Evolutionary conservation across 148 eudicot species (phyloP), one percentile per base, ranked within the genome.

Genomic region (Silene uniflora): DNA sequence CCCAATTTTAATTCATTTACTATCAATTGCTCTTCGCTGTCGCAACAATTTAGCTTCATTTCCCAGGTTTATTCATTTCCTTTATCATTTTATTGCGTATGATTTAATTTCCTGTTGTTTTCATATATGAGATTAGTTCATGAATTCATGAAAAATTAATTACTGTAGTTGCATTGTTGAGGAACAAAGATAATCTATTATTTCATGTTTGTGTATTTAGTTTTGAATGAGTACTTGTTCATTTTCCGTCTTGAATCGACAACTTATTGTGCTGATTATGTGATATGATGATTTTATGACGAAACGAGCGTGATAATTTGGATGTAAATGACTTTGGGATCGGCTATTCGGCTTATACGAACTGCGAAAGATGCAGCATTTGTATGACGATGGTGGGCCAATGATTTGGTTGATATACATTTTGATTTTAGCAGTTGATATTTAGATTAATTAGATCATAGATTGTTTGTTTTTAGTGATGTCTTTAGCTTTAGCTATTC

Each of bases 1-100:
- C 29, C 67, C 17, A 16, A 32, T 79, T 74, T 69, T 75, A 13
- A 75, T 79, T 71, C 75, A 42, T 5, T 54, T 67, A 25, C 67
- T 62, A 18, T 24, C 83, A 12, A 65, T 72, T 14, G 54, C 62
- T 39, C 18, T 29, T 64, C 76, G 71, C 66, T 56, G 58, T 71
- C 79, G 75, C 66, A 42, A 35, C n/a, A 52, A 16, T 35, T 27
- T 70, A 17, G 5, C 9, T 5, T 72, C 73, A 63, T 21, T 81
- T 72, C 69, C 73, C 67, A 81, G 79, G 83, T 76, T 27, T 14
- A 10, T 0, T 72, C 32, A 35, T 27, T 9, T 29, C 17, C 27
- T 27, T 22, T 6, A 35, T 17, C 61, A 7, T 13, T 32, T 46
- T 7, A 2, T 17, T 24, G 16, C 78, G n/a, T 0, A 35, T 14